Conservation (phyloP, 805 yeast genomes). For the Saccharomycopsis oosterbeekiorum region DNA sequence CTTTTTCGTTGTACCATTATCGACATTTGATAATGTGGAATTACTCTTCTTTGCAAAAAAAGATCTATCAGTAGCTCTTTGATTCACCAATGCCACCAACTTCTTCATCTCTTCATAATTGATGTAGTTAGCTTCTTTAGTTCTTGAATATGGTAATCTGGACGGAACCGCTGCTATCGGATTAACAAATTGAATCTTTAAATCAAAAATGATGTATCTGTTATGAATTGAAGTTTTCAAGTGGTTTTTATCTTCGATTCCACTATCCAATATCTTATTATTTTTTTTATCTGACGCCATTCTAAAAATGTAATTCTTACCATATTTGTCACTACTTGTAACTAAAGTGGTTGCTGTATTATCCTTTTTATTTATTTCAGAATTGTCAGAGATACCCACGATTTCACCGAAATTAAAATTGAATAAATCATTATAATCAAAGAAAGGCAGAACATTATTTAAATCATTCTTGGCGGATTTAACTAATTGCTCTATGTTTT, state of each 20-base stretch:
- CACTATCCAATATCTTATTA: background rate
- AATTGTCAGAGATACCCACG: background rate
- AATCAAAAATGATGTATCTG: constrained; percentile 57
- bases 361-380: background rate
- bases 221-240: constrained; percentile 5
- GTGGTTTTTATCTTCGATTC: background rate
- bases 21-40: constrained; percentile 10
- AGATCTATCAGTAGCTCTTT: constrained; percentile 25
- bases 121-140: constrained; percentile 43
- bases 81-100: constrained; percentile 50
- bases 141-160: constrained; percentile 24
- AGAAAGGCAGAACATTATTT: constrained; percentile 1
- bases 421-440: constrained; percentile 11
- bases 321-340: background rate
- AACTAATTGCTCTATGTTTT: background rate
- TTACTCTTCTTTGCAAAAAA: constrained; percentile 10
- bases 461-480: constrained; percentile 3
- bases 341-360: background rate
- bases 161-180: constrained; percentile 12
- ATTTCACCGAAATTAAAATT: background rate
- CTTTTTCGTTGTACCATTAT: background rate
- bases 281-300: background rate
- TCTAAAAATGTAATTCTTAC: constrained; percentile 1
- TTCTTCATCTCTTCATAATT: constrained; percentile 52
- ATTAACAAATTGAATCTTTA: constrained; percentile 54